Evolutionary conservation across 2,329 filamentous ascomycete genomes (phyloP).

Genomic region (Penicillium sp.): DNA sequence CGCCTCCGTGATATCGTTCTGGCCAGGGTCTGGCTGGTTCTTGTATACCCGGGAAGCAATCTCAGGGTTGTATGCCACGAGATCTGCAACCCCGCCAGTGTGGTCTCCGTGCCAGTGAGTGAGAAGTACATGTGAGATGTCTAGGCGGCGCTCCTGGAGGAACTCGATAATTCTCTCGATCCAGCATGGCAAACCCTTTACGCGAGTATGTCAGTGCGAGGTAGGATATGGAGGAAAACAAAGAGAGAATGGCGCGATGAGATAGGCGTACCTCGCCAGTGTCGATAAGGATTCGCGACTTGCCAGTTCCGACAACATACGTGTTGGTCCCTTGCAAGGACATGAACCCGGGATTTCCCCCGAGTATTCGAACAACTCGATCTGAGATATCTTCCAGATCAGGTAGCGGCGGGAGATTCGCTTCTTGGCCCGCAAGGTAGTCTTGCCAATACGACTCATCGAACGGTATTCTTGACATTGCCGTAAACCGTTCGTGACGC

Average conservation of each 20-base stretch:
- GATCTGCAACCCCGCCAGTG: constrained; percentile 47
- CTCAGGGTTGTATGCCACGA: constrained; percentile 39
- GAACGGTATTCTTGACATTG: too few species aligned
- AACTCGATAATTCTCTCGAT: background rate
- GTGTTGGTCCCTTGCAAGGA: constrained; percentile 46
- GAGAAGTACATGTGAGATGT: constrained; percentile 48
- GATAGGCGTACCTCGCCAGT: constrained; percentile 25
- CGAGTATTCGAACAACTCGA: constrained; percentile 48
- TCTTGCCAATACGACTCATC: background rate
- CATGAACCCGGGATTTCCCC: constrained; percentile 50
- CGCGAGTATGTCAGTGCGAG: background rate
- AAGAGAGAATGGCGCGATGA: background rate
- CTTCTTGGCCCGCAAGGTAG: background rate
- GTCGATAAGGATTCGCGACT: constrained; percentile 33
- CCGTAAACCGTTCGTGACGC: too few species aligned
- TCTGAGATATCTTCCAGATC: constrained; percentile 45
- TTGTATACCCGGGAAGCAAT: constrained; percentile 43
- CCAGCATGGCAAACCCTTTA: constrained; percentile 2
- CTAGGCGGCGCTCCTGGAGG: constrained; percentile 34
- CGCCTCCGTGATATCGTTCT: constrained; percentile 44
- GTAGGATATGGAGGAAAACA: background rate
- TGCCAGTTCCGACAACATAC: constrained; percentile 43
- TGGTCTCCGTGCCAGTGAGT: constrained; percentile 54
- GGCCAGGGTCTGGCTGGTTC: constrained; percentile 33
- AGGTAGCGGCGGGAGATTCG: constrained; percentile 37